Base-by-base conservation (phyloP, 257 asterid genomes). In the Plantago elongata region DNA sequence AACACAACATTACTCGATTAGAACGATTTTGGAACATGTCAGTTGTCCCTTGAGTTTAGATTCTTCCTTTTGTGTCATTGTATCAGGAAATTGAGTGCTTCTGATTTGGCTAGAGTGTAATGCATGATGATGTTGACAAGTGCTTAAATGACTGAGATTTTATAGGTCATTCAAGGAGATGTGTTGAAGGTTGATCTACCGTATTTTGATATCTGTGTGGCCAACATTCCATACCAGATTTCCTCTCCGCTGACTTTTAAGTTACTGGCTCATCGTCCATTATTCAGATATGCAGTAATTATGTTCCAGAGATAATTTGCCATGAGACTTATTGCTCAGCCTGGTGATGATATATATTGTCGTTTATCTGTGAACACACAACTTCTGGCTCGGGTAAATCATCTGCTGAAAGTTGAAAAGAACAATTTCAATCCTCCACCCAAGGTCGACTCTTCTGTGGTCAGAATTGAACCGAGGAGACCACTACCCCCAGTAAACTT, bases 371-470 rank as follows among this genome's bases (percentile, higher is more conserved):
- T 93, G 56, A 93, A 93, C 74, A 89, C 99, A 14, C 96, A 89
- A 44, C 80, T 93, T 5, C 48, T 93, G 46, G 78, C 99, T 47
- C 81, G 90, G 27, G 87, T 93, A 40, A 84, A 87, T 57, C 99
- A 93, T 74, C 73, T 93, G 51, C 84, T 93, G 40, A 89, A 89
- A 70, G 96, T 93, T 12, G 99, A 96, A 40, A 73, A 82, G 75
- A 93, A 93, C 77, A 93, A 89, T 69, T 93, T 93, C 74, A 75
- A 97, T 77, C 99, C 99, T 14, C 99, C 97, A 11, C 99, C 99
- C 0, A 89, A 87, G 69, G 97, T 93, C 14, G 99, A 93, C 69
- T 89, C 96, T 38, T 93, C 99, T 8, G 95, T 93, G 14, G 94
- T 93, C 5, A 79, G 97, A 69, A 93, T 93, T 27, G 99, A 93